Percentiles rank a stretch among this genome's conserved stretches.
Conservation (phyloP, 2,329 filamentous ascomycete species). For the Pseudogymnoascus sp. region DNA sequence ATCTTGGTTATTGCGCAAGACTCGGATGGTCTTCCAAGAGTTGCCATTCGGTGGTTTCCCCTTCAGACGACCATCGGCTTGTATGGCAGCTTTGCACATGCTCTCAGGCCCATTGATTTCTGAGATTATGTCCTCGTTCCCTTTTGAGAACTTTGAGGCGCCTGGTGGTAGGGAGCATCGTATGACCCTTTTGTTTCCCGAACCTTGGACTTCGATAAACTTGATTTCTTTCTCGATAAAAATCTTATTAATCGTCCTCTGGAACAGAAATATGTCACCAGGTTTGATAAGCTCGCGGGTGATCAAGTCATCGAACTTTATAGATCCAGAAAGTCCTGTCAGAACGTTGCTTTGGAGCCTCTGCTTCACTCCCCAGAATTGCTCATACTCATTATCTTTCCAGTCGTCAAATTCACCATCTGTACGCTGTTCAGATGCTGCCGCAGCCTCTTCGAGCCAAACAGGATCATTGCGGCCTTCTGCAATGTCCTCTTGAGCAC, state of each 20-base stretch:
- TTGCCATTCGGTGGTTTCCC: slow-evolving; percentile 10
- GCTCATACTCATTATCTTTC: slow-evolving; percentile 45
- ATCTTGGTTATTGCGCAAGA: slow-evolving; percentile 6
- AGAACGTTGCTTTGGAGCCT: slow-evolving; percentile 5
- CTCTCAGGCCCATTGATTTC: slow-evolving; percentile 8
- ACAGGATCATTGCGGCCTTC: slow-evolving; percentile 47
- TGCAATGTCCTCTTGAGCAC: slow-evolving; percentile 47
- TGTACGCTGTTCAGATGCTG: slow-evolving; percentile 43
- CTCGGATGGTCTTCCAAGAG: slow-evolving; percentile 10
- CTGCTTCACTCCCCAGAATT: slow-evolving; percentile 12
- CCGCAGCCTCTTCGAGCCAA: slow-evolving; percentile 47
- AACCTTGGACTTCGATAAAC: background rate
- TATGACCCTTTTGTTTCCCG: background rate
- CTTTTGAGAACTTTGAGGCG: slow-evolving; percentile 3
- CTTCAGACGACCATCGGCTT: background rate
- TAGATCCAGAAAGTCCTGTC: background rate
- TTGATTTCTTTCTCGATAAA: slow-evolving; percentile 9
- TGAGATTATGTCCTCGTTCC: slow-evolving; percentile 5
- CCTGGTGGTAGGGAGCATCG: background rate
- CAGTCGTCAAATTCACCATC: slow-evolving; percentile 49
- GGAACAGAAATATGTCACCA: slow-evolving; percentile 9
- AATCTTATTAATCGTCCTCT: background rate
- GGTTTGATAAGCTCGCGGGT: background rate
- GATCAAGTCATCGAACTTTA: slow-evolving; percentile 9
- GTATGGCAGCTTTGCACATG: slow-evolving; percentile 2